phyloP scores from a whole-genome alignment of 768 basidiomycete species.

The Boletus speciosus region DNA sequence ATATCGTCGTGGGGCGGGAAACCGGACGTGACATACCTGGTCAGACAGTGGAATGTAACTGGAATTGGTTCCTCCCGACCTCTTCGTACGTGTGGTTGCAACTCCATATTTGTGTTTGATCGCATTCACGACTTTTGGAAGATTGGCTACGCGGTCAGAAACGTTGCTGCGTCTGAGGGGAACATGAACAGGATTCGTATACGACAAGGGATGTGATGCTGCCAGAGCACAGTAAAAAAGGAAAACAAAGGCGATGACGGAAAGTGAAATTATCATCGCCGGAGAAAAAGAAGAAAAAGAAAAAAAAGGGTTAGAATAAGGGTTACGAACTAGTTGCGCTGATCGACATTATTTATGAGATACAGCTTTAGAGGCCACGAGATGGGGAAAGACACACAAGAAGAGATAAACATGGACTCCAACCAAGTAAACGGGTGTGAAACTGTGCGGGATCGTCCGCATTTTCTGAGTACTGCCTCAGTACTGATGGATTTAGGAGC shows the following conservation, averaged over 20 bases:
- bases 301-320: neutral
- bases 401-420: neutral
- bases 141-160: constrained; percentile 30
- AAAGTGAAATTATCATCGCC: constrained; percentile 18
- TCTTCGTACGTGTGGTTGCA: constrained; percentile 2
- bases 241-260: constrained; percentile 29
- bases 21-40: constrained; percentile 39
- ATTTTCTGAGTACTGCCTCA: neutral
- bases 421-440: neutral
- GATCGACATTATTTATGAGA: neutral
- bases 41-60: constrained; percentile 24
- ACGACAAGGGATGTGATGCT: neutral
- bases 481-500: neutral
- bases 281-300: neutral
- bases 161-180: constrained; percentile 29
- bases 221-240: constrained; percentile 21
- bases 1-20: neutral
- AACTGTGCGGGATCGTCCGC: neutral
- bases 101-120: constrained; percentile 49
- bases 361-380: neutral
- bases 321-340: neutral
- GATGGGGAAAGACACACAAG: too few species aligned
- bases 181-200: constrained; percentile 42
- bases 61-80: constrained; percentile 33
- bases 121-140: constrained; percentile 36